These are phyloP conservation scores for Alnus rubra DNA, from an alignment of 306 rosid species.

Conservation along the genomic window DNA sequence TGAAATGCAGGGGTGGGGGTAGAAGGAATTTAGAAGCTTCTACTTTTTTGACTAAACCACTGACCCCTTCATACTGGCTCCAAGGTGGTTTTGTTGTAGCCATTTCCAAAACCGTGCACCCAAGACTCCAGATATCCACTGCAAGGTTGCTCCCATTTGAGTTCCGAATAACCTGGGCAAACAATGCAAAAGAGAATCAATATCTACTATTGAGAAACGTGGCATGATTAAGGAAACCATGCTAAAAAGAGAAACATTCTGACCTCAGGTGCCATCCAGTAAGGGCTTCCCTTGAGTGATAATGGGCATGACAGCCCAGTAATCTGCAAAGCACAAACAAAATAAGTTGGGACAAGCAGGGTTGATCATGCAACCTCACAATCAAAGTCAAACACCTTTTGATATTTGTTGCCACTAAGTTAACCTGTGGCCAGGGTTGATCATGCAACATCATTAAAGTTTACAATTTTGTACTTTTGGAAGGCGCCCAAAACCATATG, in stretches of 20 bases:
- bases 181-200: conserved; percentile 24
- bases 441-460: not conserved
- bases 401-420: not conserved
- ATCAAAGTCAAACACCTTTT: conserved; percentile 12
- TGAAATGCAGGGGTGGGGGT: too few species aligned
- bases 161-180: conserved; percentile 78
- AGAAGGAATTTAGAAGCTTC: not conserved
- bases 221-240: conserved; percentile 18
- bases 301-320: conserved; percentile 86
- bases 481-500: not conserved
- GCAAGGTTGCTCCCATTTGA: conserved; percentile 83
- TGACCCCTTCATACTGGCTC: conserved; percentile 99
- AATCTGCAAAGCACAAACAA: conserved; percentile 57
- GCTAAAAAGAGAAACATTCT: conserved; percentile 20
- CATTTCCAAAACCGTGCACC: conserved; percentile 99
- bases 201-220: conserved; percentile 25
- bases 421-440: not conserved
- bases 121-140: conserved; percentile 99
- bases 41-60: conserved; percentile 30
- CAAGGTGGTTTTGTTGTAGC: conserved; percentile 98
- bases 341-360: conserved; percentile 29
- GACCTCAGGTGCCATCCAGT: conserved; percentile 99
- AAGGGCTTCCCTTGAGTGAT: conserved; percentile 98
- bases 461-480: not conserved
- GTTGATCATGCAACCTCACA: conserved; percentile 22